Conservation (phyloP, 2,329 filamentous ascomycete genomes). For the Fusarium buxicola region DNA sequence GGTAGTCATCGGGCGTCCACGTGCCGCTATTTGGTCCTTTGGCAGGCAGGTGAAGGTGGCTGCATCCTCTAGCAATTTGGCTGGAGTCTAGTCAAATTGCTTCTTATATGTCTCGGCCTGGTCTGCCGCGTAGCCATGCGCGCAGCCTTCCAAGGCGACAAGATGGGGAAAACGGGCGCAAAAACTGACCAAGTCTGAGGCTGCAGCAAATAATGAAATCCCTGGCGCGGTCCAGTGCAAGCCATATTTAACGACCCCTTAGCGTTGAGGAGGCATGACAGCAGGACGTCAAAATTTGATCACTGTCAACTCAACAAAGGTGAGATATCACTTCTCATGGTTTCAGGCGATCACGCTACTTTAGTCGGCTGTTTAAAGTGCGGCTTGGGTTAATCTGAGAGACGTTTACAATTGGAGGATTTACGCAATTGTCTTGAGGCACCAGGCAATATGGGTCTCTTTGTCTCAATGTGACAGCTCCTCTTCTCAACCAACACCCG, state of each 20-base stretch:
- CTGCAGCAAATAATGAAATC: too few relatives aligned
- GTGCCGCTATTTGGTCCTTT: too few relatives aligned
- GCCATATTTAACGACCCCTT: too few relatives aligned
- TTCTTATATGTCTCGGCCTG: conserved; percentile 1
- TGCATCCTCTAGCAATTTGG: conserved; percentile 4
- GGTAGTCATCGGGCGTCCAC: too few relatives aligned
- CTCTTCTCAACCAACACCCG: background rate
- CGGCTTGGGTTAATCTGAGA: too few relatives aligned
- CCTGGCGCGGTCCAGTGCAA: too few relatives aligned
- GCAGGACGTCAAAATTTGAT: too few relatives aligned
- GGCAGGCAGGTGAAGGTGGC: background rate
- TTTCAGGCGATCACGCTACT: background rate
- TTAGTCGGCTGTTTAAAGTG: too few relatives aligned
- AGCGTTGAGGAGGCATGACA: too few relatives aligned
- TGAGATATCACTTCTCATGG: background rate
- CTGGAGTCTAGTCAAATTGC: background rate
- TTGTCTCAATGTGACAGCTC: background rate
- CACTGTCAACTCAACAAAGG: too few relatives aligned
- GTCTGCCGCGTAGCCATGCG: background rate
- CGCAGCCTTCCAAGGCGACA: background rate
- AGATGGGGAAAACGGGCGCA: background rate
- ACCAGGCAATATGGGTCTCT: background rate
- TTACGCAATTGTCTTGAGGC: background rate
- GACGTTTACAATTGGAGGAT: background rate
- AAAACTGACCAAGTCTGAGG: too few relatives aligned